Base-by-base conservation (phyloP, 2,329 filamentous ascomycete species). In the Xylaria sp. region DNA sequence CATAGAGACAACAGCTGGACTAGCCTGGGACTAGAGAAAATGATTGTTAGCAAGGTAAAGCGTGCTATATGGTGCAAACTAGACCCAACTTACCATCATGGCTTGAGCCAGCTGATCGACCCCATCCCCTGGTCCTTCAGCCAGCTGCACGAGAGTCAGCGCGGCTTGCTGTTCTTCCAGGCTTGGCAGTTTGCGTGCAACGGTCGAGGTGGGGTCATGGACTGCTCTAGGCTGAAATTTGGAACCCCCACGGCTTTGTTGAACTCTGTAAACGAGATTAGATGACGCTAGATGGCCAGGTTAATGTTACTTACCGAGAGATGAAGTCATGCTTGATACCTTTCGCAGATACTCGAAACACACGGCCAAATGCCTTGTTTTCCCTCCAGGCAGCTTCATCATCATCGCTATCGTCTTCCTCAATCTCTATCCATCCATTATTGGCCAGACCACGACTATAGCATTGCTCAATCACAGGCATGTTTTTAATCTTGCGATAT, bases 321-420 rank as follows among this genome's bases (percentile, higher is more conserved):
- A 97, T 89, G 78, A 97, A 94, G 77, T 94, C 90, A 13, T 90
- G 83, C 75, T 91, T 86, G 73, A 94, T 84, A 43, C 90, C 89
- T 75, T 84, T 84, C 69, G 89, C 89, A 0, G 88, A 86, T 63
- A 94, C 80, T 68, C 88, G 88, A 78, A 91, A 90, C 25, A 89
- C 82, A 33, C 87, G 86, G n/a, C 91, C 91, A 76, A 89, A 90
- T 18, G 87, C 86, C 65, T 85, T 83, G 9, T 86, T 79, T 66
- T 90, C 87, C 63, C 85, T 86, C 83, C 90, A 90, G 39, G 84
- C 85, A 51, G 81, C 81, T 33, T 87, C 86, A 18, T 88, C 85
- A 39, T 88, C 86, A 43, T 90, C 86, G 46, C 86, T 80, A 75
- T 91, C 87, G 41, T 86, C 81, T 75, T 83, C 84, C 64, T 90